These are phyloP conservation scores for Solanum chiquidenum DNA, from an alignment of 257 asterid species.

Conservation along the genomic window DNA sequence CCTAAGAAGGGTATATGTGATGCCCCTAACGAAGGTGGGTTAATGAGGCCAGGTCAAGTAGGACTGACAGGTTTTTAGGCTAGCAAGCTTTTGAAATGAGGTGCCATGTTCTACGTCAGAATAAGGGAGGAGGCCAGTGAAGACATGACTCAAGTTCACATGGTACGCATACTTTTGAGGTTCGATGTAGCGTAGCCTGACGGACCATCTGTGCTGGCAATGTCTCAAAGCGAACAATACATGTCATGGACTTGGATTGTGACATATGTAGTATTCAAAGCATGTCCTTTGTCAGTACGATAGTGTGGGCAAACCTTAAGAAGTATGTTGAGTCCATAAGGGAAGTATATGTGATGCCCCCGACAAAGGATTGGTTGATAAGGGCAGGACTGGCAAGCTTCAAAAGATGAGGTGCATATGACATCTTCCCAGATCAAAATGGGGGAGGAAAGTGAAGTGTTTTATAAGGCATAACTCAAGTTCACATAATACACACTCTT, in stretches of 20 bases:
- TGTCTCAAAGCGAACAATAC: neutral
- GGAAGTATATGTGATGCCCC: neutral
- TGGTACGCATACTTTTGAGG: neutral
- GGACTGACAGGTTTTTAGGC: neutral
- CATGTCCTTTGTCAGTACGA: neutral
- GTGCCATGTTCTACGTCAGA: neutral
- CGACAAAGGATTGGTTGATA: neutral
- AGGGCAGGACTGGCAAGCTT: neutral
- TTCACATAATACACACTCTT: neutral
- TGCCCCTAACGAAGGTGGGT: neutral
- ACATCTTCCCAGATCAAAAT: neutral
- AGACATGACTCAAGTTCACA: neutral
- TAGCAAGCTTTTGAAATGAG: neutral
- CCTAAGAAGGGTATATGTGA: neutral
- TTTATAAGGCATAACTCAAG: neutral
- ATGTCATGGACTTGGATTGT: neutral
- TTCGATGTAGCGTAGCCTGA: neutral
- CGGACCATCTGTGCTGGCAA: neutral
- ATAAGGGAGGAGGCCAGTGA: neutral
- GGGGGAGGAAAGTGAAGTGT: neutral
- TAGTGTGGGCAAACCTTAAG: neutral
- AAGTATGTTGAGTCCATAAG: neutral
- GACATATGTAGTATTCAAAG: neutral
- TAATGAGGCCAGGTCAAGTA: neutral
- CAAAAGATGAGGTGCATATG: neutral